Evolutionary conservation across 768 basidiomycete genomes (phyloP).

Genomic region (Leucocoprinus leucothites): DNA sequence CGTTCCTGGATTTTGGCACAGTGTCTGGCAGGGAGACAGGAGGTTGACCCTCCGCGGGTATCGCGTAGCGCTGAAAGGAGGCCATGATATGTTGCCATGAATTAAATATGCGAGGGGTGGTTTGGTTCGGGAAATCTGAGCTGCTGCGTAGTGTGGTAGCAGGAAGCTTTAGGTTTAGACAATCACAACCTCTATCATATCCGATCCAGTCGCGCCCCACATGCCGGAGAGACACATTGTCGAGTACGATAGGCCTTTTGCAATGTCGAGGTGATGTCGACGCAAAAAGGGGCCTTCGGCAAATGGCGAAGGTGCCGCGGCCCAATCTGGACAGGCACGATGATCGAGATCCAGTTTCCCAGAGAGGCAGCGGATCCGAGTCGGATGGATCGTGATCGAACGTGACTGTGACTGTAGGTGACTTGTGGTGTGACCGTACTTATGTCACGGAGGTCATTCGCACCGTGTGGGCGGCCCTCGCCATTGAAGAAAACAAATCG

Average conservation of each 20-base stretch:
- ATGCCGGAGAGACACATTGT: too few species aligned
- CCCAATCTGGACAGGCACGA: constrained; percentile 7
- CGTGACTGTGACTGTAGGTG: not conserved
- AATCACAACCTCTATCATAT: not conserved
- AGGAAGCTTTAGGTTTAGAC: too few species aligned
- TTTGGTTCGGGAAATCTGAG: not conserved
- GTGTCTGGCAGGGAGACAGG: too few species aligned
- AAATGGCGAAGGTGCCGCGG: constrained; percentile 2
- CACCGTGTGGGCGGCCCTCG: constrained; percentile 9
- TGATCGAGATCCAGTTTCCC: constrained; percentile 7
- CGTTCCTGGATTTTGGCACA: not conserved
- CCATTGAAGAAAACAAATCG: constrained; percentile 13
- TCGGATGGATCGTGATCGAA: constrained; percentile 12
- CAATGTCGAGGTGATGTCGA: too few species aligned
- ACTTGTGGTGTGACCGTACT: not conserved
- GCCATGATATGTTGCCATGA: not conserved
- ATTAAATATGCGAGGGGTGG: not conserved
- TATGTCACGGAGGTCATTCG: constrained; percentile 5
- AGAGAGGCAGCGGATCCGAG: constrained; percentile 11
- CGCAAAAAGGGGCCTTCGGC: too few species aligned
- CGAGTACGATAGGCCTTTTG: too few species aligned
- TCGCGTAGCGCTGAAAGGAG: constrained; percentile 1
- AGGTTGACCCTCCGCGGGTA: constrained; percentile 6
- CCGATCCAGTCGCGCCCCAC: too few species aligned
- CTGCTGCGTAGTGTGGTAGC: not conserved